Evolutionary conservation across 257 asterid species (phyloP).

Genomic region (Anisodus acutangulus): DNA sequence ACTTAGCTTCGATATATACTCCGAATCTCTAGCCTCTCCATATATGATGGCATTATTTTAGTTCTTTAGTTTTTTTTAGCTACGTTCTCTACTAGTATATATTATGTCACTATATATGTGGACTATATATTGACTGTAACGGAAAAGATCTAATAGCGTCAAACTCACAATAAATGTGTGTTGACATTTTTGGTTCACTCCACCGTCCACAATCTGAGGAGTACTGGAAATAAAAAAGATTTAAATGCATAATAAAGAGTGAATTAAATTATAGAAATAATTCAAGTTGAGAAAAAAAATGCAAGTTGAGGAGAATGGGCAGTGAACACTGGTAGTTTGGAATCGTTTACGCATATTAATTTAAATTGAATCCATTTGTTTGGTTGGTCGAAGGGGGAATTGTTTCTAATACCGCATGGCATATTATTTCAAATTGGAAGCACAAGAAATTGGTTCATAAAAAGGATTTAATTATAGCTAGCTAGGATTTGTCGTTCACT

Average conservation of each 20-base stretch:
- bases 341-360: too few relatives aligned
- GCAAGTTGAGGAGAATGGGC: background rate
- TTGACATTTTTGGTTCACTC: slow-evolving; percentile 17
- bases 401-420: background rate
- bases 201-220: slow-evolving; percentile 22
- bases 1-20: background rate
- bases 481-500: too few relatives aligned
- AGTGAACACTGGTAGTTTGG: background rate
- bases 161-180: background rate
- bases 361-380: background rate
- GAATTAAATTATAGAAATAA: background rate
- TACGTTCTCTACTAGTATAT: background rate
- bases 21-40: too few relatives aligned
- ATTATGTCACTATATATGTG: background rate
- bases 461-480: too few relatives aligned
- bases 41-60: background rate
- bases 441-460: background rate
- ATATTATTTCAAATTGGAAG: too few relatives aligned
- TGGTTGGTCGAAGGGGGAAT: background rate
- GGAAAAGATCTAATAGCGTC: background rate
- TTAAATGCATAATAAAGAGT: background rate
- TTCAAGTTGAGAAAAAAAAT: background rate
- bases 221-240: background rate
- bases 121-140: slow-evolving; percentile 18
- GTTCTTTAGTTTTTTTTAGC: background rate